Base-by-base conservation (phyloP, 108 stramenopile genomes). In the Cyclostephanos tholiformis region DNA sequence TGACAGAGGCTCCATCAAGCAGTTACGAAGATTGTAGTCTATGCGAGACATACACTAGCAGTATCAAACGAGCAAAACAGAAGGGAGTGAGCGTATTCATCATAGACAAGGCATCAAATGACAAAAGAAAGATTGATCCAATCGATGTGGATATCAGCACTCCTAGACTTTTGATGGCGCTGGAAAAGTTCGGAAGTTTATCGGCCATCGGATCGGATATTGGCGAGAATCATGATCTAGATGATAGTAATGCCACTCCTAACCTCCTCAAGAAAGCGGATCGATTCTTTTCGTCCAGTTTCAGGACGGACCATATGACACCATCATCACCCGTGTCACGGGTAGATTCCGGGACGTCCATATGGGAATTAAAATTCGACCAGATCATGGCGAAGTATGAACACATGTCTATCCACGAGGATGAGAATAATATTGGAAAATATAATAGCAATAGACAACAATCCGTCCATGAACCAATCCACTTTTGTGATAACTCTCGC, bases 381-480 rank as follows among this genome's bases (percentile, higher is more conserved):
- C 58, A 61, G 39, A 71, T 62, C 44, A 71, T 71, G 71, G 60
- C 46, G 14, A 71, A 71, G 32, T 71, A 71, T 48, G 39, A 36
- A 30, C 50, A 8, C 25, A 71, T 62, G 48, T 46, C 71, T 8
- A n/a, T 22, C 51, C 35, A 62, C 26, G 43, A 14, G 59, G 70
- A 49, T 20, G 44, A 6, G 2, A 13, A 12, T 61, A 57, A 27
- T 43, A 38, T n/a, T 26, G 70, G 49, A 32, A 61, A 29, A 16
- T 17, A 67, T 20, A n/a, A 8, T 30, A 38, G 22, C 48, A n/a
- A 49, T 25, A 29, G n/a, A 60, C 26, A 2, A 19, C 22, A 20
- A 48, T 53, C 52, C 25, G 10, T 25, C 6, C 52, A 6, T 10
- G 23, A 55, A 26, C 2, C 13, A 26, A 27, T 26, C 12, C 7